Conservation (phyloP, 2,329 filamentous ascomycete species). For the Tothia fuscella region DNA sequence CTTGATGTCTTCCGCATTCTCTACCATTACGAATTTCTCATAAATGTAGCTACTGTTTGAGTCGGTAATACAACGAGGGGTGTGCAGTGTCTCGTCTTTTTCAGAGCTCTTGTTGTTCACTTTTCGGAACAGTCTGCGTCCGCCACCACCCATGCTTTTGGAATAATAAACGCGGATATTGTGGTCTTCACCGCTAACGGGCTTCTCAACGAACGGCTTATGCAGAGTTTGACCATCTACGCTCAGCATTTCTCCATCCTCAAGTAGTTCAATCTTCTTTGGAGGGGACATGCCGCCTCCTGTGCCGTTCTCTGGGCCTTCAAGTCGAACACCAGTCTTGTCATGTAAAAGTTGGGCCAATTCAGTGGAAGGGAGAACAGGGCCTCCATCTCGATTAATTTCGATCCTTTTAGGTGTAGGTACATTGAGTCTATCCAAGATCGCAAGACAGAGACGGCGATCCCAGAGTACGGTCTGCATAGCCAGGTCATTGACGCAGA, state of each 20-base stretch:
- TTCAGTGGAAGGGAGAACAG: conserved; percentile 63
- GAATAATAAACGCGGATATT: conserved; percentile 98
- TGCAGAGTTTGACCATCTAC: conserved; percentile 73
- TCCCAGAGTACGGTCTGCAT: conserved; percentile 99
- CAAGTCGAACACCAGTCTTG: conserved; percentile 63
- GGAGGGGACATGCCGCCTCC: conserved; percentile 45
- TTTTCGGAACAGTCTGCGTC: conserved; percentile 85
- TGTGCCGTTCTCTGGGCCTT: conserved; percentile 57
- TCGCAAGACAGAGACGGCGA: conserved; percentile 72
- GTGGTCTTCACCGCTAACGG: conserved; percentile 95
- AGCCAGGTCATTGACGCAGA: conserved; percentile 92
- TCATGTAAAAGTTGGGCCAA: conserved; percentile 70
- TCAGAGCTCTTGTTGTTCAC: conserved; percentile 99
- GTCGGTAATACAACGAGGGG: conserved; percentile 74
- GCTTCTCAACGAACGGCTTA: conserved; percentile 97
- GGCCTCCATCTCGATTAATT: conserved; percentile 86
- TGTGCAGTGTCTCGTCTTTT: conserved; percentile 62
- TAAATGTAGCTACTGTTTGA: conserved; percentile 80
- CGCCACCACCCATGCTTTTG: conserved; percentile 73
- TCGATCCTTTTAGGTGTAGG: conserved; percentile 81
- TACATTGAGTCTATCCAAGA: conserved; percentile 81
- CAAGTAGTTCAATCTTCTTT: conserved; percentile 68
- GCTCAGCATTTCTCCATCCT: conserved; percentile 75
- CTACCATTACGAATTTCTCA: conserved; percentile 91
- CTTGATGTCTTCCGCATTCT: conserved; percentile 97